Conservation (phyloP, 495 filamentous ascomycete species). For the Trichoderma reesei region DNA sequence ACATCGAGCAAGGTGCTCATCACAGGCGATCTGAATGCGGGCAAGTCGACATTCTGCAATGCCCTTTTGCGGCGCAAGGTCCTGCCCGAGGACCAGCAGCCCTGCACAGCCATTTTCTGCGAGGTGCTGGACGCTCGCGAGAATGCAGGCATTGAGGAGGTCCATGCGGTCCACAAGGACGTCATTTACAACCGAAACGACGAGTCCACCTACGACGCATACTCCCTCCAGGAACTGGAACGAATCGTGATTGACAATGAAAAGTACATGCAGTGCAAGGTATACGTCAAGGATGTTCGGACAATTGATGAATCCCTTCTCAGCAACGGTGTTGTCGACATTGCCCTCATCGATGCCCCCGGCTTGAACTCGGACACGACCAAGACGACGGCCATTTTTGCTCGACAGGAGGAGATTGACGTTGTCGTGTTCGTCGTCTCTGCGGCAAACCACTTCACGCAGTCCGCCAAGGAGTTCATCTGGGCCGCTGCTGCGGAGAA, state of each 20-base stretch:
- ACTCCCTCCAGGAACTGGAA: slow-evolving; percentile 63
- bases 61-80: slow-evolving; percentile 85
- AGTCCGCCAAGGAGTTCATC: slow-evolving; percentile 94
- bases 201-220: slow-evolving; percentile 88
- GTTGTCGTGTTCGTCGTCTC: slow-evolving; percentile 98
- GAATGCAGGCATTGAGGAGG: slow-evolving; percentile 84
- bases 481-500: slow-evolving; percentile 92
- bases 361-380: slow-evolving; percentile 91
- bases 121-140: slow-evolving; percentile 89
- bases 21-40: slow-evolving; percentile 95
- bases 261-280: slow-evolving; percentile 87
- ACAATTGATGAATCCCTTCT: slow-evolving; percentile 87
- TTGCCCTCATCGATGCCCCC: slow-evolving; percentile 92
- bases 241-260: slow-evolving; percentile 81
- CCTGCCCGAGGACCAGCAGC: slow-evolving; percentile 92
- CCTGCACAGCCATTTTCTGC: slow-evolving; percentile 98
- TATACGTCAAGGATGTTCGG: slow-evolving; percentile 88
- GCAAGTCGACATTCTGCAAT: slow-evolving; percentile 98
- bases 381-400: slow-evolving; percentile 95
- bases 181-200: slow-evolving; percentile 74
- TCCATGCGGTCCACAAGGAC: slow-evolving; percentile 85
- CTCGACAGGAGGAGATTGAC: slow-evolving; percentile 95
- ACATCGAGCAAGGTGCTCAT: slow-evolving; percentile 94
- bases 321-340: slow-evolving; percentile 96
- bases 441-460: slow-evolving; percentile 93